phyloP scores from a whole-genome alignment of 2,329 filamentous ascomycete species.

The Aspergillus sp. region DNA sequence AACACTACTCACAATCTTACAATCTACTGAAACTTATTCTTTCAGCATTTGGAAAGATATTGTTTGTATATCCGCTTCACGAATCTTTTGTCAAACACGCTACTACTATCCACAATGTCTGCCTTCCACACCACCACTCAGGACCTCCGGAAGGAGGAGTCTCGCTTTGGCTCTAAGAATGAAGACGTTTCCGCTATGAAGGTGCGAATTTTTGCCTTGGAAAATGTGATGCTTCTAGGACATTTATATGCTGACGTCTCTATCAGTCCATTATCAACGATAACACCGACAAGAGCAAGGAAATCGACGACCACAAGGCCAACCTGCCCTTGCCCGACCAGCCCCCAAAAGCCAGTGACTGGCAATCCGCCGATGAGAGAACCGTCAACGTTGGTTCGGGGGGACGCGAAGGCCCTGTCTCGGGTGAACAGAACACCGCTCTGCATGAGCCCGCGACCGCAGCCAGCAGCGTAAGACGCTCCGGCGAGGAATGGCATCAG shows the following conservation, averaged over 20 bases:
- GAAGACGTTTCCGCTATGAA: slow-evolving; percentile 41
- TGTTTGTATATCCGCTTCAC: no score
- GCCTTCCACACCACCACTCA: slow-evolving; percentile 44
- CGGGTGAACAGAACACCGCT: slow-evolving; percentile 41
- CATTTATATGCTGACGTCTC: slow-evolving; percentile 1
- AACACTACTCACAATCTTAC: no score
- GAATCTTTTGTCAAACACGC: no score
- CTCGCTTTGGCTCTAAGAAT: slow-evolving; percentile 34
- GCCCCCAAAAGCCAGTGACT: slow-evolving; percentile 68
- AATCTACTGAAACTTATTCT: not conserved
- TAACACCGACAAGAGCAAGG: slow-evolving; percentile 48
- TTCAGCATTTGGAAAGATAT: not conserved
- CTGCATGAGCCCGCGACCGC: slow-evolving; percentile 51
- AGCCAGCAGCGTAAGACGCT: slow-evolving; percentile 43
- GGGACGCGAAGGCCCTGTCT: slow-evolving; percentile 45
- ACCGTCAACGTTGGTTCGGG: slow-evolving; percentile 65
- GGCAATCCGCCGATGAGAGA: slow-evolving; percentile 61
- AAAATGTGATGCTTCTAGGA: not conserved
- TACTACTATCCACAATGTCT: no score
- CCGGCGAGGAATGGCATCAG: slow-evolving; percentile 48
- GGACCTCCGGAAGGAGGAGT: slow-evolving; percentile 43
- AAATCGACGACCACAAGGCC: slow-evolving; percentile 59
- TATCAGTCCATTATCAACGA: slow-evolving; percentile 33
- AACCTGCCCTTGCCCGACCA: slow-evolving; percentile 74
- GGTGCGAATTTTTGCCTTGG: slow-evolving; percentile 22